These are phyloP conservation scores for Gracilariopsis chorda DNA, from an alignment of 23 red algal species.

Conservation along the genomic window DNA sequence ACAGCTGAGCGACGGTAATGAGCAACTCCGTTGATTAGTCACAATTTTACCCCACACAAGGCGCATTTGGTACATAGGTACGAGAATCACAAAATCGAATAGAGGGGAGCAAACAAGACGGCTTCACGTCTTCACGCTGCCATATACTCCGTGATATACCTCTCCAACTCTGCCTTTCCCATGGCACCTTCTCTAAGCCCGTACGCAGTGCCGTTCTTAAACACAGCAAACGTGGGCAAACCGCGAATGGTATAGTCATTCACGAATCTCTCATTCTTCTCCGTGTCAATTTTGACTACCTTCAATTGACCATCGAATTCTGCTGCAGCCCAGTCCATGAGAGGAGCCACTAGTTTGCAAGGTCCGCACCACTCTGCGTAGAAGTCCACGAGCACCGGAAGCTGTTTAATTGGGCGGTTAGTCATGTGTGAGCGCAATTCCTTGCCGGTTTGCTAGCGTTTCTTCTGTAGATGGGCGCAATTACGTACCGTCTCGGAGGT, in stretches of 20 bases:
- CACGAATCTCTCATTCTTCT: conserved; percentile 83
- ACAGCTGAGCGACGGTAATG: too few species aligned
- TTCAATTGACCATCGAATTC: conserved; percentile 77
- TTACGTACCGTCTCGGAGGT: conserved; percentile 1
- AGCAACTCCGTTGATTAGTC: too few species aligned
- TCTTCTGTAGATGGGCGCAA: neutral
- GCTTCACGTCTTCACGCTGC: too few species aligned
- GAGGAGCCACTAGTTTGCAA: conserved; percentile 89
- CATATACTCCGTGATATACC: conserved; percentile 60
- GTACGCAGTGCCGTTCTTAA: conserved; percentile 65
- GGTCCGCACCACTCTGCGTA: conserved; percentile 97
- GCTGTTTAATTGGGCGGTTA: neutral
- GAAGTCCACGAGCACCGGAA: conserved; percentile 92
- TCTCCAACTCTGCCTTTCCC: conserved; percentile 72
- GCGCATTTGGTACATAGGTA: too few species aligned
- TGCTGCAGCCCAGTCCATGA: conserved; percentile 94
- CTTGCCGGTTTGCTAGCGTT: too few species aligned
- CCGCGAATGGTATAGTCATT: conserved; percentile 82
- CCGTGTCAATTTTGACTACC: conserved; percentile 95
- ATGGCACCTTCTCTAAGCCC: conserved; percentile 86
- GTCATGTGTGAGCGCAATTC: neutral
- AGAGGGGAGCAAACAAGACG: neutral
- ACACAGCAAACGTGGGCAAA: conserved; percentile 89
- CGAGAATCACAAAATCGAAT: neutral
- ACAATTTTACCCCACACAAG: too few species aligned